A percentile compares a stretch with the other conserved stretches of the same genome.
Conservation (phyloP, 805 yeast genomes). For the Wickerhamomyces bovis region DNA sequence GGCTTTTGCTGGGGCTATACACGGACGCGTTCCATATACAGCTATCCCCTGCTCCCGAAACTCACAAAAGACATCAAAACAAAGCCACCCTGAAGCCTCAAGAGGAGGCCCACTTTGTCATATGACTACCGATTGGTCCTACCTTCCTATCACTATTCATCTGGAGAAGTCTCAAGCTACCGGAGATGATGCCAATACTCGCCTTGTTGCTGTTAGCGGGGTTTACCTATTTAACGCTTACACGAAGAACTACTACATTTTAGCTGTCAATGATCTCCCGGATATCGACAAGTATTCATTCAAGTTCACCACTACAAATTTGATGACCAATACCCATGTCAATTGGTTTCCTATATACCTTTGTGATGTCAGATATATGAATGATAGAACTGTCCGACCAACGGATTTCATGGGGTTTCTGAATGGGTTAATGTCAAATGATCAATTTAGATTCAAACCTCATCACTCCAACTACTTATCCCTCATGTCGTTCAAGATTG, state of each 20-base stretch:
- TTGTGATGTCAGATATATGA: slow-evolving; percentile 1
- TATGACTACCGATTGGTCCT: slow-evolving; percentile 15
- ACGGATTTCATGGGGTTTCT: slow-evolving; percentile 3
- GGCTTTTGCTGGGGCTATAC: background rate
- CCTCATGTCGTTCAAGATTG: slow-evolving; percentile 15
- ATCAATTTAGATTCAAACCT: slow-evolving; percentile 19
- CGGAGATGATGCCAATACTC: background rate
- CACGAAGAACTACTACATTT: slow-evolving; percentile 11
- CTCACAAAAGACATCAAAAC: background rate
- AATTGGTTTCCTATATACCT: slow-evolving; percentile 14
- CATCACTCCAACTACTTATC: slow-evolving; percentile 6
- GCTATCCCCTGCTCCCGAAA: background rate
- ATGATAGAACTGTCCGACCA: background rate
- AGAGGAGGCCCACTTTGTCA: background rate
- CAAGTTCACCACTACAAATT: slow-evolving; percentile 11
- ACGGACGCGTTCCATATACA: background rate
- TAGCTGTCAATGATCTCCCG: slow-evolving; percentile 13
- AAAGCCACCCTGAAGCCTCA: background rate
- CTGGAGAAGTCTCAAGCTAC: slow-evolving; percentile 4
- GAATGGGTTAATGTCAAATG: slow-evolving; percentile 5
- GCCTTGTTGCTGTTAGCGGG: slow-evolving; percentile 19
- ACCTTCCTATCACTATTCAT: slow-evolving; percentile 23
- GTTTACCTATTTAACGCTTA: slow-evolving; percentile 12
- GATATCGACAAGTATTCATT: slow-evolving; percentile 11
- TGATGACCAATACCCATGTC: slow-evolving; percentile 13